These are phyloP conservation scores for Penicillium arizonense DNA, from an alignment of 495 filamentous ascomycete genomes.

Conservation along the genomic window DNA sequence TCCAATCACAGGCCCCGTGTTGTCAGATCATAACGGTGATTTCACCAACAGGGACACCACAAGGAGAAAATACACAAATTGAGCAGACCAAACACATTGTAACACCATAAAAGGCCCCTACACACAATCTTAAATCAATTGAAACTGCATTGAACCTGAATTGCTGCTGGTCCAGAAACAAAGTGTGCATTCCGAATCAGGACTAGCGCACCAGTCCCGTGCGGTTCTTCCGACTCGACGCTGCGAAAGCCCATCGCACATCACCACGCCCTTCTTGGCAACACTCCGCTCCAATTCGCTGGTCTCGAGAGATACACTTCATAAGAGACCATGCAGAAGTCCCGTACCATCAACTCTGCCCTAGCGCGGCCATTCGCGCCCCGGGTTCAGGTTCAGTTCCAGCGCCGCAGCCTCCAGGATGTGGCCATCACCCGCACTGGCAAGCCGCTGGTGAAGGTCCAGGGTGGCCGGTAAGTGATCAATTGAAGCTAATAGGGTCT, in stretches of 20 bases:
- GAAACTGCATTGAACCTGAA: neutral
- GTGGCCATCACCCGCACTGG: slow-evolving; percentile 82
- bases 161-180: neutral
- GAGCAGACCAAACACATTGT: too few species aligned
- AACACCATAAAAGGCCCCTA: too few species aligned
- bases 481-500: slow-evolving; percentile 10
- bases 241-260: slow-evolving; percentile 33
- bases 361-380: slow-evolving; percentile 42
- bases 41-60: neutral
- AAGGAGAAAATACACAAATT: too few species aligned
- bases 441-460: slow-evolving; percentile 77
- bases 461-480: slow-evolving; percentile 74
- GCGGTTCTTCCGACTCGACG: slow-evolving; percentile 33
- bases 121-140: neutral
- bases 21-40: slow-evolving; percentile 20
- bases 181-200: slow-evolving; percentile 25
- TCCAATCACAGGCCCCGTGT: slow-evolving; percentile 25
- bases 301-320: slow-evolving; percentile 28
- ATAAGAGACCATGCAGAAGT: slow-evolving; percentile 53
- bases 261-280: slow-evolving; percentile 31
- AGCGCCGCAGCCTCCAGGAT: slow-evolving; percentile 66
- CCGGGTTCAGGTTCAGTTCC: slow-evolving; percentile 42
- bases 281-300: slow-evolving; percentile 34
- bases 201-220: slow-evolving; percentile 45
- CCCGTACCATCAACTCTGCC: slow-evolving; percentile 45